Base-by-base conservation (phyloP, 2,329 filamentous ascomycete species). In the Verticillium longisporum region DNA sequence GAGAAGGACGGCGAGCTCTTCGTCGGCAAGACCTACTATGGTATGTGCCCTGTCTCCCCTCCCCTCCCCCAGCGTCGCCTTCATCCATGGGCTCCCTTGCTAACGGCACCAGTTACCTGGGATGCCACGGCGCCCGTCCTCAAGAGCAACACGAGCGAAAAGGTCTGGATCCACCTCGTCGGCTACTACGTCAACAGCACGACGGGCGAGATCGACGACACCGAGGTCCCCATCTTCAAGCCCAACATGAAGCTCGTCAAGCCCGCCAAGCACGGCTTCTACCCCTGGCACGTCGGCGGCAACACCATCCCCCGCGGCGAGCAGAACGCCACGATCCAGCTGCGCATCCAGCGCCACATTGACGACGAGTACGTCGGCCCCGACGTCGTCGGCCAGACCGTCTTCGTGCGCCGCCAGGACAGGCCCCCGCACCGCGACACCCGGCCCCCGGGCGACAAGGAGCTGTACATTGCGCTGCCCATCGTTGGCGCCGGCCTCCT, bases 401-500 rank as follows among this genome's bases (percentile, higher is more conserved):
- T 82, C 62, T 68, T 75, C 6, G 73, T 82, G 54, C 61, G 71
- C 77, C 55, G 72, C 72, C 53, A 68, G 71, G 18, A 68, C 73
- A 7, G 70, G 70, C 59, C 71, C 73, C 15, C 36, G 41, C 41
- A 54, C 64, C 64, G 70, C 62, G 68, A 65, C 15, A 62, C 68
- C n/a, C 68, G 72, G 41, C 36, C 70, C 6, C 74, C 77, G 15
- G 68, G 69, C 33, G 72, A 77, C 57, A 65, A 74, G 10, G 80
- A 77, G 33, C 73, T 86, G 55, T 76, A 77, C 68, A 82, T 87
- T 65, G 83, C 78, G 14, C 74, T 86, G 6, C 83, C 83, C 18
- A 73, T 82, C 21, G 70, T 83, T n/a, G 79, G 77, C 57, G 74
- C 79, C 67, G 71, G 83, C 60, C 56, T 74, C 53, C 62, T 84